phyloP scores from a whole-genome alignment of 75 land plant genomes.

The Larix kaempferi region DNA sequence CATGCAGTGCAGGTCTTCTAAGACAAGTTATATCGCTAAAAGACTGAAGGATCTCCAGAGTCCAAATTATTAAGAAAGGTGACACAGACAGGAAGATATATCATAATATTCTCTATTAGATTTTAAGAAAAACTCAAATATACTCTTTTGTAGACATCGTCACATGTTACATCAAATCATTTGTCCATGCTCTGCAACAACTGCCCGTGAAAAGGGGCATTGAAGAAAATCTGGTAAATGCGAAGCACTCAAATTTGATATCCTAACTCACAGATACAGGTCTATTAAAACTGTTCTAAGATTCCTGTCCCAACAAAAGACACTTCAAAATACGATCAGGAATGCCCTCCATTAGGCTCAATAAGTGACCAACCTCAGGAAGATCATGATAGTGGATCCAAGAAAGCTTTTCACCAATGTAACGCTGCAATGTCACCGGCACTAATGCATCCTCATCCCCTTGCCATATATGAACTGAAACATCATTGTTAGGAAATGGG shows the following conservation, averaged over 20 bases:
- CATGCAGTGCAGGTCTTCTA: too few species aligned
- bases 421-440: constrained; percentile 61
- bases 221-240: background rate
- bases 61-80: too few species aligned
- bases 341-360: constrained; percentile 35
- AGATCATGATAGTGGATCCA: constrained; percentile 84
- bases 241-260: background rate
- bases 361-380: constrained; percentile 59
- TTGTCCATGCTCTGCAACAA: background rate
- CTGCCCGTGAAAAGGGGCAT: background rate
- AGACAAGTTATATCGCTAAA: too few species aligned
- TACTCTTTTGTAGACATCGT: too few species aligned
- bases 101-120: too few species aligned
- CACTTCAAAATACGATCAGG: constrained; percentile 41
- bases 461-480: constrained; percentile 81
- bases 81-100: too few species aligned
- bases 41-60: too few species aligned
- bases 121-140: too few species aligned
- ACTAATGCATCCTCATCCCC: constrained; percentile 67
- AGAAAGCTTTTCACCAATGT: constrained; percentile 46
- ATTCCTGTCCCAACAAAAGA: constrained; percentile 37
- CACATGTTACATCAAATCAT: background rate
- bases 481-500: constrained; percentile 56
- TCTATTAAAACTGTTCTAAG: background rate
- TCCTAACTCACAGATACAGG: background rate